These are phyloP conservation scores for Zymoseptoria ardabiliae DNA, from an alignment of 2,329 filamentous ascomycete species.

Conservation along the genomic window DNA sequence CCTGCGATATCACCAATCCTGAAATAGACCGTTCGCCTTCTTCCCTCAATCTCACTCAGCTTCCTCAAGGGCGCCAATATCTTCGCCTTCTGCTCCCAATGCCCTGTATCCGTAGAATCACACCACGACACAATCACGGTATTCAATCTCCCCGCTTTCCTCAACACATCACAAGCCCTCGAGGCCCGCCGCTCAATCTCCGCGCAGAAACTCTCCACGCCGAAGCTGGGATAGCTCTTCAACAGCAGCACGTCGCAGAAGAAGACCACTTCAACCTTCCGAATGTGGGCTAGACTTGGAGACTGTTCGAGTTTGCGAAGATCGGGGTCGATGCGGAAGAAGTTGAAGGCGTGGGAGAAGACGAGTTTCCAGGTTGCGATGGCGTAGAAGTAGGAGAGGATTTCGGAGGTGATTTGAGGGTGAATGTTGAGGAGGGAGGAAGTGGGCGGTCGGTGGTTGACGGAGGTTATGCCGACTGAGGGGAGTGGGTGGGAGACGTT, in stretches of 20 bases:
- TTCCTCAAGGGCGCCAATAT: conserved; percentile 21
- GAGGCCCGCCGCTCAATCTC: conserved; percentile 25
- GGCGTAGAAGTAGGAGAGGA: conserved; percentile 27
- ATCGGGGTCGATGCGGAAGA: conserved; percentile 30
- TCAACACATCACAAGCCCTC: conserved; percentile 25
- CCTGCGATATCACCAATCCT: conserved; percentile 22
- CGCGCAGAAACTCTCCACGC: conserved; percentile 23
- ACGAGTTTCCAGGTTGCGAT: conserved; percentile 29
- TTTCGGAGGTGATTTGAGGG: conserved; percentile 22
- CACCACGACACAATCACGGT: conserved; percentile 27
- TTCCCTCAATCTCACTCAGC: conserved; percentile 7
- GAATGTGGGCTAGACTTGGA: conserved; percentile 17
- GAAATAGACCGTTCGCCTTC: conserved; percentile 14
- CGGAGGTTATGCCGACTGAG: conserved; percentile 28
- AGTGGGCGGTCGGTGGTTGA: conserved; percentile 25
- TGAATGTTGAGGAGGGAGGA: conserved; percentile 22
- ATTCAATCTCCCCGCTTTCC: conserved; percentile 16
- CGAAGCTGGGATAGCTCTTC: conserved; percentile 27
- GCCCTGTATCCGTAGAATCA: conserved; percentile 24
- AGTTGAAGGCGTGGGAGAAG: conserved; percentile 32
- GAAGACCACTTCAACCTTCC: conserved; percentile 29
- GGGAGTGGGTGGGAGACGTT: conserved; percentile 25
- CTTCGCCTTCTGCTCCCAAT: conserved; percentile 22
- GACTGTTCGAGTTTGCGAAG: conserved; percentile 21
- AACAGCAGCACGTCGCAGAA: conserved; percentile 28